Conservation (phyloP, 345 rosid genomes). For the Eucalyptus polybractea region DNA sequence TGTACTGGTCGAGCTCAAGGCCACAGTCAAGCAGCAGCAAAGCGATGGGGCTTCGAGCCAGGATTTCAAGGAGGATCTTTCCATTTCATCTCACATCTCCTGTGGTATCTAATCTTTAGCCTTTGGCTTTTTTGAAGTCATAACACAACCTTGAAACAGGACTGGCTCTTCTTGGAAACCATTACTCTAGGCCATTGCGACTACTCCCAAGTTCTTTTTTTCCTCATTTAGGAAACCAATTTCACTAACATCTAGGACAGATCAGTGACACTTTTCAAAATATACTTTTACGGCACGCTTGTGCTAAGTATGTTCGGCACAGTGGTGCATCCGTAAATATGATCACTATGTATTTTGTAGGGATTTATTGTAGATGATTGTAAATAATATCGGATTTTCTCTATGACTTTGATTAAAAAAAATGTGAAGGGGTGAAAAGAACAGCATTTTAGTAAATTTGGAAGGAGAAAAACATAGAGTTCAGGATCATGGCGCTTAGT, state of each 20-base stretch:
- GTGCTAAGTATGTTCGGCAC: neutral
- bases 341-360: neutral
- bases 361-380: neutral
- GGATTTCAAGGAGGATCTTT: constrained; percentile 61
- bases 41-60: constrained; percentile 30
- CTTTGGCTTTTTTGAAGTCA: neutral
- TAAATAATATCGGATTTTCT: neutral
- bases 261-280: neutral
- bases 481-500: neutral
- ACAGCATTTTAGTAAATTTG: neutral
- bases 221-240: neutral
- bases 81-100: constrained; percentile 69
- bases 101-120: constrained; percentile 31
- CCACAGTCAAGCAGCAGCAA: constrained; percentile 38
- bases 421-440: neutral
- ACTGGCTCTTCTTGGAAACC: neutral
- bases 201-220: neutral
- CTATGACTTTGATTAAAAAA: neutral
- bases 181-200: neutral
- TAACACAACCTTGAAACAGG: neutral
- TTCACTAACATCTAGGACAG: neutral
- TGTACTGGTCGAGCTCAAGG: constrained; percentile 62
- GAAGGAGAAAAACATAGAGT: neutral
- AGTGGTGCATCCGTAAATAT: neutral
- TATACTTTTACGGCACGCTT: neutral